A percentile compares a stretch with the other conserved stretches of the same genome.
These are phyloP conservation scores for Fusarium decemcellulare DNA, from an alignment of 2,329 filamentous ascomycete species.

Conservation along the genomic window DNA sequence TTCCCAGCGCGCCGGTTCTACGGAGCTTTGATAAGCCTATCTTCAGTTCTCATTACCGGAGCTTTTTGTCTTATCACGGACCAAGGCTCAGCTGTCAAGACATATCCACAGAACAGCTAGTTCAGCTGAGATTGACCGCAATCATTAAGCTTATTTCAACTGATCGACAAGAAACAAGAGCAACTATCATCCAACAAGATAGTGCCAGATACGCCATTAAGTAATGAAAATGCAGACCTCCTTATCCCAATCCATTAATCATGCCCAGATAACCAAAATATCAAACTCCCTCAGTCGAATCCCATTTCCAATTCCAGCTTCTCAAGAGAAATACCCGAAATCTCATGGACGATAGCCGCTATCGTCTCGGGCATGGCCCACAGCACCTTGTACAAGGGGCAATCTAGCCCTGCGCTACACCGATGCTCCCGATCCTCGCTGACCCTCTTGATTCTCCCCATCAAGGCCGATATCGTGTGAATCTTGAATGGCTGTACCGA, in stretches of 20 bases:
- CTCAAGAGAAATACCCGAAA: constrained; percentile 2
- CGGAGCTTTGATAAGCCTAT: neutral
- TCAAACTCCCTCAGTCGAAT: neutral
- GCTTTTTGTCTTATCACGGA: neutral
- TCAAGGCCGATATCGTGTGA: neutral
- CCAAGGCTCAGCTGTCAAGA: neutral
- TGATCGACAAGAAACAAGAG: too few relatives aligned
- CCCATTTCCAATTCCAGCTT: neutral
- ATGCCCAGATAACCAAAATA: neutral
- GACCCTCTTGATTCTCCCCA: constrained; percentile 5
- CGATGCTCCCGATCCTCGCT: constrained; percentile 1
- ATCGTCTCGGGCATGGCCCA: constrained; percentile 1
- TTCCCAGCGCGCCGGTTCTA: neutral
- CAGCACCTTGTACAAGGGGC: constrained; percentile 10
- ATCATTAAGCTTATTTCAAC: neutral
- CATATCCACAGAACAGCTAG: too few relatives aligned
- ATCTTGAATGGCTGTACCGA: constrained; percentile 9
- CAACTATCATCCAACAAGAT: too few relatives aligned
- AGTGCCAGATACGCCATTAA: neutral
- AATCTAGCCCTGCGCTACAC: constrained; percentile 4
- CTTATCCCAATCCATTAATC: neutral
- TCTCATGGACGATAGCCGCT: neutral
- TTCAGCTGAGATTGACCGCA: neutral
- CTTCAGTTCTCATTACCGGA: neutral
- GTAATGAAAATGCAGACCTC: too few relatives aligned